Conservation (phyloP, 805 yeast species). For the Kodamaea lidongshanica region DNA sequence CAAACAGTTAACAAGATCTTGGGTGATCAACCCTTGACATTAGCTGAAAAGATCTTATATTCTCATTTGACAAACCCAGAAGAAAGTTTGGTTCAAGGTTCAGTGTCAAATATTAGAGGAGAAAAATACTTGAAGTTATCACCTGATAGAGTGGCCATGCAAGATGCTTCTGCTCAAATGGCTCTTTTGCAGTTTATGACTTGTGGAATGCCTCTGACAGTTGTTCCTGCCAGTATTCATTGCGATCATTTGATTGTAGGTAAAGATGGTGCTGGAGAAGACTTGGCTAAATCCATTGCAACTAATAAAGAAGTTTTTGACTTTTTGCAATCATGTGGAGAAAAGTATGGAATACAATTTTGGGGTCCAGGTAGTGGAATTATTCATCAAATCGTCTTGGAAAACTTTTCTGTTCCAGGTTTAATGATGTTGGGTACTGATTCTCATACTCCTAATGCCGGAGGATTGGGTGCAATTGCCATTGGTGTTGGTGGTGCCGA, state of each 20-base stretch:
- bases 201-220: constrained; percentile 80
- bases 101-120: constrained; percentile 65
- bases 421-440: constrained; percentile 96
- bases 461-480: constrained; percentile 97
- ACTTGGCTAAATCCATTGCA: constrained; percentile 72
- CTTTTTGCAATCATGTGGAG: constrained; percentile 87
- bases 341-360: constrained; percentile 92
- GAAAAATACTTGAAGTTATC: constrained; percentile 81
- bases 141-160: constrained; percentile 99
- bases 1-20: constrained; percentile 58
- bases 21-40: constrained; percentile 69
- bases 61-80: constrained; percentile 89
- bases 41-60: constrained; percentile 91
- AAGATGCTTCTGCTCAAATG: constrained; percentile 99
- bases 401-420: constrained; percentile 96
- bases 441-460: constrained; percentile 98
- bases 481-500: constrained; percentile 99
- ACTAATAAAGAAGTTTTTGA: constrained; percentile 94
- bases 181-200: constrained; percentile 98
- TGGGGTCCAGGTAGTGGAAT: constrained; percentile 99
- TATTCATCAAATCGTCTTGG: constrained; percentile 95
- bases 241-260: constrained; percentile 98
- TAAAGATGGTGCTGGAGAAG: constrained; percentile 82
- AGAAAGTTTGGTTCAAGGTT: constrained; percentile 57
- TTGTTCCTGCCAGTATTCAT: constrained; percentile 93